Base-by-base conservation (phyloP, 257 asterid genomes). In the Forsythia suspensa region DNA sequence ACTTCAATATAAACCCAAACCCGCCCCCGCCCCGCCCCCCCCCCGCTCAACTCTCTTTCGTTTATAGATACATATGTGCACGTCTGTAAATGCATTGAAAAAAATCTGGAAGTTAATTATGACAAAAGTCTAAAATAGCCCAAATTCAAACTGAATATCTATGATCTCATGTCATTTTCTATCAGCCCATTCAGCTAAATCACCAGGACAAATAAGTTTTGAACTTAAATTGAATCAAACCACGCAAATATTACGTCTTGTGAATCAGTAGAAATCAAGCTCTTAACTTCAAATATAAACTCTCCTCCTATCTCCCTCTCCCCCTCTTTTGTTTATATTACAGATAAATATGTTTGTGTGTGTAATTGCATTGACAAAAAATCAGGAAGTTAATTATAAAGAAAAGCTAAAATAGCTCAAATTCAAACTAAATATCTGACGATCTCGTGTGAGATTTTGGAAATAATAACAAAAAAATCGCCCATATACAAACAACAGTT, bases 211-310 rank as follows among this genome's bases (percentile, higher is more conserved):
- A 63, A 18, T 3, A 29, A 63, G 40, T 9, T 24, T n/a, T 42
- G 15, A 81, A 70, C 73, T 61, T 63, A 4, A 29, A 29, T 29
- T 21, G 11, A 40, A 21, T 29, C 24, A 21, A 70, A 39, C 71
- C 69, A 71, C 29, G 29, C 12, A 40, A n/a, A 61, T 4, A 21
- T 20, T n/a, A 34, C 15, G 52, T 81, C 71, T 73, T 59, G 7
- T 72, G 37, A 65, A 77, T 65, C n/a, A 72, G 52, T 59, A 74
- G 61, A 24, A 59, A 80, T 72, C 82, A 72, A 57, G 52, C 57
- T 82, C 59, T 43, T 72, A 68, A 80, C 79, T 78, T 79, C 40
- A 76, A 84, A 40, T 66, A 42, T 42, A 69, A 40, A 39, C 39
- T n/a, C 57, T 11, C 74, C 63, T 34, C 38, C 74, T 48, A 4